Conservation (phyloP, 2,329 filamentous ascomycete genomes). For the Epichloe gansuensis region DNA sequence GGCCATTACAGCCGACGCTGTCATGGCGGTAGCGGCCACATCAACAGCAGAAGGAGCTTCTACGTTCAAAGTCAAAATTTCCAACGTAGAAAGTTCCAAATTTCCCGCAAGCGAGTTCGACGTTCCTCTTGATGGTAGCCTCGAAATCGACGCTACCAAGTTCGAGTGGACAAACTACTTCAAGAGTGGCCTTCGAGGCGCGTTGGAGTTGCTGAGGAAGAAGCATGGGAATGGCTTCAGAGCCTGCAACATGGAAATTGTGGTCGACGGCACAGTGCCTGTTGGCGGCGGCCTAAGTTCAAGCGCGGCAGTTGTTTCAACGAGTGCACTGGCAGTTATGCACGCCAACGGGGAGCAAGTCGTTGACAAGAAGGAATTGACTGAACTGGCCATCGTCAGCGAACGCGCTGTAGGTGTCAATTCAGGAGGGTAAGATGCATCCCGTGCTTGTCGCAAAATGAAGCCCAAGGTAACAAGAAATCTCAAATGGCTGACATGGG, state of each 20-base stretch:
- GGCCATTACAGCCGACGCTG: constrained; percentile 81
- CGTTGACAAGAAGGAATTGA: constrained; percentile 82
- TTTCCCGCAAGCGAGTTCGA: constrained; percentile 67
- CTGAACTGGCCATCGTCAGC: constrained; percentile 86
- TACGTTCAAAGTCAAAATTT: constrained; percentile 58
- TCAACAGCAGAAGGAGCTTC: constrained; percentile 34
- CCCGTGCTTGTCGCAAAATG: background rate
- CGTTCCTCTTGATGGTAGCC: constrained; percentile 45
- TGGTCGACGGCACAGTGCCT: constrained; percentile 86
- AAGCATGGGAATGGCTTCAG: constrained; percentile 48
- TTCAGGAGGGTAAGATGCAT: constrained; percentile 61
- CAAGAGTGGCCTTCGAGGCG: constrained; percentile 77
- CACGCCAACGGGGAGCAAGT: constrained; percentile 65
- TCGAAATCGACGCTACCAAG: constrained; percentile 73
- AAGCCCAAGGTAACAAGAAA: background rate
- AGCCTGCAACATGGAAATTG: constrained; percentile 65
- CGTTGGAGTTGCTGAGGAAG: constrained; percentile 62
- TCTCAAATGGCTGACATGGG: background rate
- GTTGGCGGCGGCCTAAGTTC: constrained; percentile 86
- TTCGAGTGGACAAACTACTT: constrained; percentile 99
- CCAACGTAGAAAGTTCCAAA: constrained; percentile 63
- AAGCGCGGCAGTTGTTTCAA: constrained; percentile 85
- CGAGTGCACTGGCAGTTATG: constrained; percentile 79
- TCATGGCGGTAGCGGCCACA: constrained; percentile 62
- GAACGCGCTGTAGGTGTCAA: constrained; percentile 93